Evolutionary conservation across 225 moss, liverwort and hornwort species (phyloP).

Genomic region (Straminergon stramineum): DNA sequence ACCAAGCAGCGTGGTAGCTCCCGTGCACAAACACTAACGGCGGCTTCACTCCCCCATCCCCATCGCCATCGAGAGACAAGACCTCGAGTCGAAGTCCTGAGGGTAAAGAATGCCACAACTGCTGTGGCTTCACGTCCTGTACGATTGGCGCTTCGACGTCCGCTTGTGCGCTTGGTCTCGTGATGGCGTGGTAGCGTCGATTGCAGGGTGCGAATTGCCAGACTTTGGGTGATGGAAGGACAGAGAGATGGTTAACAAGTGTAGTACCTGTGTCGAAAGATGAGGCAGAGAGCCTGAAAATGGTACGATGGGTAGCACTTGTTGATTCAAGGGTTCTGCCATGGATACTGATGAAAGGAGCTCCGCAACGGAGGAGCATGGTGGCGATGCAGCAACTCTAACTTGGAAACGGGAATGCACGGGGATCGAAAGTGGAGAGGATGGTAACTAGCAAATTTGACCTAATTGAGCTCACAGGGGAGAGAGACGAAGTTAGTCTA

Average conservation of each 20-base stretch:
- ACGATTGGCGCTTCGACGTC: not conserved
- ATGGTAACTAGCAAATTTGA: not conserved
- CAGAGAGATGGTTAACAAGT: not conserved
- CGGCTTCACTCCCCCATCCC: not conserved
- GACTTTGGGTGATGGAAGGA: not conserved
- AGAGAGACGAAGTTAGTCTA: not conserved
- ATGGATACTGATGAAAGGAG: not conserved
- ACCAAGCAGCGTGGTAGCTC: conserved; percentile 95
- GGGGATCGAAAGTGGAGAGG: not conserved
- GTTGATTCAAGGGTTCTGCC: not conserved
- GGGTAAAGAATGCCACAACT: conserved; percentile 50
- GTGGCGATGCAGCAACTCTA: not conserved
- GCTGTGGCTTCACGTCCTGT: conserved; percentile 18
- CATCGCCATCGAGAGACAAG: conserved; percentile 16
- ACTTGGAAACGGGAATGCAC: not conserved
- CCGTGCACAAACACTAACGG: conserved; percentile 80
- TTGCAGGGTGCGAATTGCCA: not conserved
- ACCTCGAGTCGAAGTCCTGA: conserved; percentile 79
- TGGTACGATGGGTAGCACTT: not conserved
- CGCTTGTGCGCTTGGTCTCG: not conserved
- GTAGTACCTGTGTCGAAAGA: not conserved
- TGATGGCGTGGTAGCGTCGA: not conserved
- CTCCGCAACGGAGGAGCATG: not conserved
- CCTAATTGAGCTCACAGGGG: not conserved
- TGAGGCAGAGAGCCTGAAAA: not conserved